Base-by-base conservation (phyloP, 2,329 filamentous ascomycete species). In the Fusarium compactum region DNA sequence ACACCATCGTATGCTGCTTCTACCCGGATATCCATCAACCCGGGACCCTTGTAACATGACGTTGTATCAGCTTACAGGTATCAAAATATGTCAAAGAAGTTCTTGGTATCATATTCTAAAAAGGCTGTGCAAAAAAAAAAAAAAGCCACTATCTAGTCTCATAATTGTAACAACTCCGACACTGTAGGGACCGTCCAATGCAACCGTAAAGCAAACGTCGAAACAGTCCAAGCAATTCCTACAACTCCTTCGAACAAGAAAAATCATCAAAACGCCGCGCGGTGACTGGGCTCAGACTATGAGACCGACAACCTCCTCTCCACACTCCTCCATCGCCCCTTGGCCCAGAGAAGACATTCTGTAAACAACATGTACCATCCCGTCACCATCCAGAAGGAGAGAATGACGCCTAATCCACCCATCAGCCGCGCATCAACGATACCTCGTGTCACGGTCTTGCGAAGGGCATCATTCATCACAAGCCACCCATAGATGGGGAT, bases 361-460 rank as follows among this genome's bases (percentile, higher is more conserved):
- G 82, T 85, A 51, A 86, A 85, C 34, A 81, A 67, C 60, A 87
- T 80, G 59, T 86, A 87, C 38, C 82, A 74, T 4, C 85, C 82
- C 1, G 85, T 85, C 18, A 85, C 73, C 29, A 79, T 80, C 85
- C 85, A 87, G 63, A 85, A 84, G 3, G 80, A 80, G 24, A 84
- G 47, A 51, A 87, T 86, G 24, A 85, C 72, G 5, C 80, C 80
- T 22, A 87, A 69, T 0, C 83, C 83, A 10, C 82, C 82, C 24
- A 80, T 76, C n/a, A 85, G 70, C 44, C 82, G 81, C 7, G 80
- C 83, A 44, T 85, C 80, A 5, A 83, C 81, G 11, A 86, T 74
- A 22, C 80, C 71, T 11, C 76, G 74, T 22, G 81, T 73, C 22
- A 81, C 43, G 2, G 68, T 72, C 46, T 80, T 78, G 24, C 82